Evolutionary conservation across 2,329 filamentous ascomycete species (phyloP), one percentile per base, ranked within the genome.

Genomic region (Ophiostoma australiae): DNA sequence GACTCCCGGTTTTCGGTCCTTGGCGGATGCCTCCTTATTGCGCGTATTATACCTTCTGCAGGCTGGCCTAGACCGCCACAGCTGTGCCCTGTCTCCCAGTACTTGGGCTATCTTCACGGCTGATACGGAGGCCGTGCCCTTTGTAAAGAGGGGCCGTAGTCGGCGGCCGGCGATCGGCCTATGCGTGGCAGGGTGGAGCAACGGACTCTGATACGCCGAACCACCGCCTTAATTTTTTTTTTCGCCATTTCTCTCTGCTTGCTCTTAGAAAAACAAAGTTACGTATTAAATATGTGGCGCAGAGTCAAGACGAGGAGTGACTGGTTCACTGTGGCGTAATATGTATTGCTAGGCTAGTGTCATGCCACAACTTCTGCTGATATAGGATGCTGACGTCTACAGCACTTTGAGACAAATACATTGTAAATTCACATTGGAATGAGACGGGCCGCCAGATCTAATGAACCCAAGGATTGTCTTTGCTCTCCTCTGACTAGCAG

Each of bases 121-220:
- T 23, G 7, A 3, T 39, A 35, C 17, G 33, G 33, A 66, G 61
- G 61, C 61, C 35, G 61, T 66, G 61, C 17, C 61, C 33, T 11
- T 1, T 33, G 13, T 3, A 6, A 63, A 63, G 27, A 63, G 58
- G 15, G 61, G 63, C 63, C 63, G 63, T 66, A 39, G 63, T 66
- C 63, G 63, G 63, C 35, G 63, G 61, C 63, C 63, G 63, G 63
- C 63, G 35, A 66, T 41, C 63, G 63, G 63, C 63, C 58, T 27
- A 65, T 65, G 31, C 17, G 37, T 35, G 52, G 23, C 1, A 33
- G 61, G 61, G 61, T 65, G 61, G 31, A 35, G 15, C 23, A 11
- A 27, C 52, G 52, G 52, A 13, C 52, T 27, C 27, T 31, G 52
- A 31, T 58, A 23, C 23, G 52, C 52, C 52, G 23, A 58, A 48